phyloP scores from a whole-genome alignment of 306 rosid genomes.

The Lupinus albus region DNA sequence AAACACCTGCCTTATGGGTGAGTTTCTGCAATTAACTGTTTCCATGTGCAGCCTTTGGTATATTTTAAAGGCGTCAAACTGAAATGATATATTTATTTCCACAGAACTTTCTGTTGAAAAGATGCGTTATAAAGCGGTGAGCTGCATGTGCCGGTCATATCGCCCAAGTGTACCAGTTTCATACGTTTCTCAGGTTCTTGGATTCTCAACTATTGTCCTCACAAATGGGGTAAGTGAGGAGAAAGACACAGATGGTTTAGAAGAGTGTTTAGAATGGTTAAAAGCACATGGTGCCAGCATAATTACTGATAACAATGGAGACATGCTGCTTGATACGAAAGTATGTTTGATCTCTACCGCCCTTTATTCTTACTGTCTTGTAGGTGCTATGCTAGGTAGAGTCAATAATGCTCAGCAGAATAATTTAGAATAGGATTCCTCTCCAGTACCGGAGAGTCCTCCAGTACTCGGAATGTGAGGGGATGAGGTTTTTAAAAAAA shows the following conservation, averaged over 20 bases:
- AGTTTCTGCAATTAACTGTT: conserved; percentile 35
- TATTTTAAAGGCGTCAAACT: neutral
- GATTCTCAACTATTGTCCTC: conserved; percentile 53
- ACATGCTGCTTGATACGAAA: conserved; percentile 75
- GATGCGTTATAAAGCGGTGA: conserved; percentile 92
- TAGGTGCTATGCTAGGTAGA: neutral
- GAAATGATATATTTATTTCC: conserved; percentile 11
- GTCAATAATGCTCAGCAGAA: neutral
- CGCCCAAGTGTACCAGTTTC: conserved; percentile 87
- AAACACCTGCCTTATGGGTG: conserved; percentile 92
- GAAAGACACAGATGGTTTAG: conserved; percentile 66
- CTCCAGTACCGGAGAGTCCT: too few species aligned
- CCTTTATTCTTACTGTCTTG: neutral
- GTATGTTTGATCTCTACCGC: conserved; percentile 51
- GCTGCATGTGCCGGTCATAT: conserved; percentile 91
- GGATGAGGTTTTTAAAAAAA: too few species aligned
- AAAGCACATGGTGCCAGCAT: conserved; percentile 85
- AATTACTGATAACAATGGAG: conserved; percentile 64
- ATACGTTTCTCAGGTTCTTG: conserved; percentile 79
- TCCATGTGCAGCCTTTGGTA: neutral
- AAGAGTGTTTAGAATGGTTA: conserved; percentile 92
- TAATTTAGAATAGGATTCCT: too few species aligned
- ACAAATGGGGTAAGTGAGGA: conserved; percentile 54
- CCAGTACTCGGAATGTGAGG: too few species aligned
- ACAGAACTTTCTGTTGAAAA: conserved; percentile 90